A percentile compares a stretch with the other conserved stretches of the same genome.
These are phyloP conservation scores for Silene latifolia DNA, from an alignment of 148 eudicot species.

Conservation along the genomic window DNA sequence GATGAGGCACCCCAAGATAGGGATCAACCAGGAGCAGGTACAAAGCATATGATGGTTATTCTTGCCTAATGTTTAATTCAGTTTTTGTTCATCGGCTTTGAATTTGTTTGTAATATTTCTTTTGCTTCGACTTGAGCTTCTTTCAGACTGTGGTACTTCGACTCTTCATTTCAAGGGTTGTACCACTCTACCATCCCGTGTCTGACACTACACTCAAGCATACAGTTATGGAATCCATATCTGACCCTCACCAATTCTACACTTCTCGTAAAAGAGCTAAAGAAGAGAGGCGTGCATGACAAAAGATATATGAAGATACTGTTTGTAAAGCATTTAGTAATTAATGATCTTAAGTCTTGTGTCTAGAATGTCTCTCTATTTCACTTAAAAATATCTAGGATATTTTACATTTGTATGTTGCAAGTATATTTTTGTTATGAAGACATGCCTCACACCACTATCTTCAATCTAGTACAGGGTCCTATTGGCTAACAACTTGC, in stretches of 20 bases:
- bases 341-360: background rate
- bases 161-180: no score
- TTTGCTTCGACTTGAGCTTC: constrained; percentile 9
- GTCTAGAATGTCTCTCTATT: background rate
- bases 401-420: background rate
- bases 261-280: background rate
- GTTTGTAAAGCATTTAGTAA: background rate
- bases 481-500: background rate
- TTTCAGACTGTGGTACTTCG: background rate
- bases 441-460: background rate
- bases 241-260: background rate
- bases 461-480: background rate
- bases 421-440: background rate
- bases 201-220: background rate
- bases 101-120: background rate
- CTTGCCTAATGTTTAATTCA: background rate
- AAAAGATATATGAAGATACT: background rate
- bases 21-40: constrained; percentile 50
- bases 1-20: constrained; percentile 27
- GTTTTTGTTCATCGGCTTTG: constrained; percentile 7
- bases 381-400: background rate
- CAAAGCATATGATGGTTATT: constrained; percentile 9
- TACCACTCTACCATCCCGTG: no score
- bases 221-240: background rate
- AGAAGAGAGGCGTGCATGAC: background rate